Evolutionary conservation across 2,329 filamentous ascomycete species (phyloP).

Genomic region (Grosmannia clavigera): DNA sequence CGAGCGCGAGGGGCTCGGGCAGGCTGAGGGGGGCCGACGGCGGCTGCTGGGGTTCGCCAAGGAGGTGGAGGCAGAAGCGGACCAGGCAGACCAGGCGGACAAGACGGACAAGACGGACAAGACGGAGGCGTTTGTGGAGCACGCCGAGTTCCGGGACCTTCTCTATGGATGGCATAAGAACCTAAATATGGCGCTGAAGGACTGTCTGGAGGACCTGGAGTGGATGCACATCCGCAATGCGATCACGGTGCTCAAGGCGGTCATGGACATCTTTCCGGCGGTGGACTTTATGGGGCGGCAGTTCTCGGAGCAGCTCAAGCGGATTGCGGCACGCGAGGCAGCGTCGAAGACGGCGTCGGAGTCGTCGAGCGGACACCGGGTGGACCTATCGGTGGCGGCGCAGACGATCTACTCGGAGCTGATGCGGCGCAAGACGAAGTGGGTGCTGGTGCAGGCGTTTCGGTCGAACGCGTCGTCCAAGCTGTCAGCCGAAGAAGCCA

Average conservation of each 20-base stretch:
- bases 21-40: slow-evolving; percentile 23
- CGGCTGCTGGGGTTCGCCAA: slow-evolving; percentile 67
- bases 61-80: not conserved
- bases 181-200: slow-evolving; percentile 66
- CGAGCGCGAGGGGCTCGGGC: slow-evolving; percentile 70
- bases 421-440: slow-evolving; percentile 52
- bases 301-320: slow-evolving; percentile 50
- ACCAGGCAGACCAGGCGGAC: slow-evolving; percentile 15
- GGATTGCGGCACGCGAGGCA: slow-evolving; percentile 50
- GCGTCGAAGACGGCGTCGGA: slow-evolving; percentile 29
- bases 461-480: slow-evolving; percentile 36
- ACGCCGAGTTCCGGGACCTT: slow-evolving; percentile 73
- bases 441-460: slow-evolving; percentile 67
- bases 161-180: slow-evolving; percentile 86
- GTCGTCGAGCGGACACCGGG: slow-evolving; percentile 42
- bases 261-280: slow-evolving; percentile 73
- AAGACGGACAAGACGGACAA: not conserved
- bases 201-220: slow-evolving; percentile 69
- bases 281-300: slow-evolving; percentile 76
- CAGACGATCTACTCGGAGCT: slow-evolving; percentile 60
- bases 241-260: slow-evolving; percentile 73
- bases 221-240: slow-evolving; percentile 98
- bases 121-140: slow-evolving; percentile 58
- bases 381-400: slow-evolving; percentile 64
- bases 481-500: slow-evolving; percentile 6